Base-by-base conservation (phyloP, 345 rosid species). In the Rhodamnia rubescens region DNA sequence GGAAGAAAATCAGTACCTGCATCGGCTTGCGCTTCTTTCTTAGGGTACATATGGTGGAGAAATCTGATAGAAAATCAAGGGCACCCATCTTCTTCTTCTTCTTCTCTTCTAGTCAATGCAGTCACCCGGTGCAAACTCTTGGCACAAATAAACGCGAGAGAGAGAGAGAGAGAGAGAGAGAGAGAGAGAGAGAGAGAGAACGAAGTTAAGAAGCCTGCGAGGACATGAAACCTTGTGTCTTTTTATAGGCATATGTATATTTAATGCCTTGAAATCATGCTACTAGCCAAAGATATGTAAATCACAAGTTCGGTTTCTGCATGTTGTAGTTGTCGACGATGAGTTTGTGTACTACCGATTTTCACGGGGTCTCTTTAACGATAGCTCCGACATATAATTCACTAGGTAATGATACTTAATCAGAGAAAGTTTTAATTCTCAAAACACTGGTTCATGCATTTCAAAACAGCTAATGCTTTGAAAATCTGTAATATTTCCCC, bases 21-120 rank as follows among this genome's bases (percentile, higher is more conserved):
- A 90, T 88, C 50, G 92, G 89, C 86, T 86, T 92, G 29, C 90
- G 88, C 81, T 88, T 90, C 85, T 86, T 89, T 86, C 86, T 82
- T 53, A 15, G 84, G 51, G 53, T 88, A 53, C 90, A 83, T 53
- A 59, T 49, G 64, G 51, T n/a, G 27, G 69, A 85, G 24, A 88
- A 82, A 36, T 90, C 92, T 0, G 91, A 82, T 14, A 92, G 85
- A 89, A 84, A 74, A 50, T 90, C 93, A 29, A 90, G 88, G 29
- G 87, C 89, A 27, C 93, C 93, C 93, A 92, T 92, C 14, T 69
- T 84, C 15, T 53, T 27, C 42, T 53, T 36, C 83, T 11, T 50
- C 55, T 18, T 42, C 44, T 42, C 9, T 57, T 61, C 87, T 82
- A 20, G 82, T 32, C 32, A 69, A 81, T 16, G 22, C 44, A 16